Base-by-base conservation (phyloP, 768 basidiomycete genomes). In the Lentinula raphanica region DNA sequence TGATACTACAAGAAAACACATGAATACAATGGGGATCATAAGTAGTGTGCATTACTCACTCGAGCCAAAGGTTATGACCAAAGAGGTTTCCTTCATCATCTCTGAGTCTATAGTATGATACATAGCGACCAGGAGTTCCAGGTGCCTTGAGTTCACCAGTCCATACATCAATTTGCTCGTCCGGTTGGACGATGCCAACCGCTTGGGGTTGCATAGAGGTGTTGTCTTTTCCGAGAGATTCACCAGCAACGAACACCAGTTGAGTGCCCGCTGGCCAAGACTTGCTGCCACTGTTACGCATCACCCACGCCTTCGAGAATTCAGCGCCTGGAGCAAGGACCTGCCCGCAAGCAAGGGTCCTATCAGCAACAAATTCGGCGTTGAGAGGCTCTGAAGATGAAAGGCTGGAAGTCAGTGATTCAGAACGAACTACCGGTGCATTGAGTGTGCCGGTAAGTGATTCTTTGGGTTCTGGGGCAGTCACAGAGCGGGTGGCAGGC, bases 81-180 rank as follows among this genome's bases (percentile, higher is more conserved):
- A 94, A 94, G 45, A 82, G 67, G 40, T 76, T 76, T 1, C 81
- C 83, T 17, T 75, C 64, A 5, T 77, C 80, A 63, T 89, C 84
- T 59, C 72, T 81, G 58, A 94, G 68, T 42, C 85, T 77, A 89
- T 90, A 94, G 64, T 89, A 91, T 51, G 87, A 81, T 56, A 86
- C 80, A 70, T 91, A 92, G 54, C 81, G 78, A 11, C 90, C 90
- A 2, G 88, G 79, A 12, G 67, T 63, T 45, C 91, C 90, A 11
- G 92, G 92, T 13, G 90, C 91, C 79, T 90, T 92, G 67, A 93
- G 75, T 58, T 92, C 90, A 12, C 80, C 81, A 5, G 88, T 87
- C 74, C 80, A 85, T 3, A 92, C 68, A 38, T 90, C 85, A 42
- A 85, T 74, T 58, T 80, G 75, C 31, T 76, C 76, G 27, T 88